Conservation (phyloP, 768 basidiomycete species). For the Saitozyma sp. region DNA sequence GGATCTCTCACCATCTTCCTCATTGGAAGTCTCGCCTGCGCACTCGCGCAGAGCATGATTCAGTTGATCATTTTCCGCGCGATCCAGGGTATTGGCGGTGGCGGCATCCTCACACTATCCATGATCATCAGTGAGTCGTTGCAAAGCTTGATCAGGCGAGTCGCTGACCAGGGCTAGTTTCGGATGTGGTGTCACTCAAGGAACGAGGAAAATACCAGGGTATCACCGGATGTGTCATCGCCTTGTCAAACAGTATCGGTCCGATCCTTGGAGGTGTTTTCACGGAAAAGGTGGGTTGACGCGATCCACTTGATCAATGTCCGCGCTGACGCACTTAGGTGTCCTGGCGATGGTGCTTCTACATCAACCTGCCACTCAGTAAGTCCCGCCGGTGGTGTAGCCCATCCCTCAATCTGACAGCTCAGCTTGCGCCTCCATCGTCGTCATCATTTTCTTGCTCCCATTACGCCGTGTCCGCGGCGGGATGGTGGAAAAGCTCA, state of each 20-base stretch:
- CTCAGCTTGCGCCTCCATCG: conserved; percentile 57
- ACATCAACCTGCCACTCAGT: conserved; percentile 66
- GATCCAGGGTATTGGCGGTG: conserved; percentile 69
- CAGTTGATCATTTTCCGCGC: conserved; percentile 71
- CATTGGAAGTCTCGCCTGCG: conserved; percentile 66
- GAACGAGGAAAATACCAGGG: conserved; percentile 71
- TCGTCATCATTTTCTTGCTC: conserved; percentile 63
- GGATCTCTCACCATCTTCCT: conserved; percentile 66
- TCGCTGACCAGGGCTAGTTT: conserved; percentile 40
- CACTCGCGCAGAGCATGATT: conserved; percentile 62
- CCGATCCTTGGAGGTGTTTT: conserved; percentile 66
- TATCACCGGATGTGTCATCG: conserved; percentile 64
- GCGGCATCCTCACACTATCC: conserved; percentile 67
- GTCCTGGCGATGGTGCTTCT: conserved; percentile 45
- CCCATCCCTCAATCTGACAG: no score
- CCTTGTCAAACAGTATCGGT: conserved; percentile 66
- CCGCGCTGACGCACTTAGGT: background rate
- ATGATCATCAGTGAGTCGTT: conserved; percentile 63
- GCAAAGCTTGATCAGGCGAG: background rate
- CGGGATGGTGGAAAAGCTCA: conserved; percentile 63
- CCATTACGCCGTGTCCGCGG: conserved; percentile 72
- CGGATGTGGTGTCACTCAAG: conserved; percentile 70
- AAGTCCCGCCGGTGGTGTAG: no score
- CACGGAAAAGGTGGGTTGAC: conserved; percentile 16
- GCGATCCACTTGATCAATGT: background rate